Evolutionary conservation across 176 grass and related monocot genomes (phyloP), one percentile per base, ranked within the genome.

Genomic region (Juncus effusus): DNA sequence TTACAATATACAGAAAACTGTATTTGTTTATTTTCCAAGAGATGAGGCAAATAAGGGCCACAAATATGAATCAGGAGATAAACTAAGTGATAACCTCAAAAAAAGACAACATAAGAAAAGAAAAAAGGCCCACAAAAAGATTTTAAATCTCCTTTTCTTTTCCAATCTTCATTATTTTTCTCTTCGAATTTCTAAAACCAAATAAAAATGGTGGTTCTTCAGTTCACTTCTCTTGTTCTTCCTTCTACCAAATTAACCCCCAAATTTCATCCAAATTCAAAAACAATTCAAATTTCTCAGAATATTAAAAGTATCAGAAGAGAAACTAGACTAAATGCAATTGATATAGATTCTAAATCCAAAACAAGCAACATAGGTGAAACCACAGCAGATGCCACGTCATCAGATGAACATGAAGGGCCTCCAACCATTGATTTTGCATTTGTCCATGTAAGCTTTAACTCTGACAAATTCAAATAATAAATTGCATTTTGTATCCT

Each of bases 391-490:
- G 69, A 44, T 7, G 41, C 16, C 40, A 13, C 42, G 58, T 57
- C 70, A 4, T 68, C n/a, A 10, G 69, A 77, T 16, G 39, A 36
- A 14, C 49, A 10, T 10, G 60, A 73, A 37, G 68, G 63, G 12
- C 73, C 80, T 2, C 85, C 88, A 13, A 77, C 50, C 45, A 41
- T 97, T 76, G 88, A 92, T 76, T 92, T 97, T 40, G 93, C 88
- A 16, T 97, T 97, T 81, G 85, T 97, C 71, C 58, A 69, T 62
- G 93, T 97, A 47, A 88, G 93, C 79, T 3, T 36, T 69, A 28
- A 57, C 4, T 59, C 13, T 6, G 38, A 42, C 7, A 10, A 56
- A 12, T 63, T 9, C 19, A 35, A 55, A 38, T 38, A 56, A 38
- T 36, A 35, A 37, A 52, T 53, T 65, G 0, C 0, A 63, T 63